A percentile compares a stretch with the other conserved stretches of the same genome.
phyloP scores from a whole-genome alignment of 306 rosid species.

The Aeschynomene evenia region DNA sequence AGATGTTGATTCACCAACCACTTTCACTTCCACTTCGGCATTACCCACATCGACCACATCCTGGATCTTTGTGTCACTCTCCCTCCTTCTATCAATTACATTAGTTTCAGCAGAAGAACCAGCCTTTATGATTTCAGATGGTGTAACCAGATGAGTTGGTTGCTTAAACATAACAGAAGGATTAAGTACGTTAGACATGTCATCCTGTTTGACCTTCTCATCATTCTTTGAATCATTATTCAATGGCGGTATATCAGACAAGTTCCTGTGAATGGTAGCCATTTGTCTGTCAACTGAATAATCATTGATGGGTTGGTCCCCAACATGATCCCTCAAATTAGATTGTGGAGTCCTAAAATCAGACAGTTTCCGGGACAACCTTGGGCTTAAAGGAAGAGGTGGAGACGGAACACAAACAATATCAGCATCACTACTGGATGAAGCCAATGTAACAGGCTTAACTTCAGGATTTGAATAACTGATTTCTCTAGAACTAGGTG shows the following conservation, averaged over 20 bases:
- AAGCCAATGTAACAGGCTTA: slow-evolving; percentile 52
- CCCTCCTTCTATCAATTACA: slow-evolving; percentile 60
- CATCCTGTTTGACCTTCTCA: slow-evolving; percentile 65
- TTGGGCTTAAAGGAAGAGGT: slow-evolving; percentile 85
- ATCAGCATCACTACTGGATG: slow-evolving; percentile 64
- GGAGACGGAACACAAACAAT: slow-evolving; percentile 62
- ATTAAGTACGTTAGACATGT: slow-evolving; percentile 59
- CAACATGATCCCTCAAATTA: slow-evolving; percentile 57
- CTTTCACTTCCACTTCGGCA: slow-evolving; percentile 84
- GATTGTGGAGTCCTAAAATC: slow-evolving; percentile 71
- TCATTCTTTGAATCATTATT: slow-evolving; percentile 57
- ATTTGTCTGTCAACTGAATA: slow-evolving; percentile 74
- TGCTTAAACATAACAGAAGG: slow-evolving; percentile 65
- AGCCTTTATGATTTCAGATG: slow-evolving; percentile 75
- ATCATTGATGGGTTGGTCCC: slow-evolving; percentile 62
- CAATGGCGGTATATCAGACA: slow-evolving; percentile 53
- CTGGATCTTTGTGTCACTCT: slow-evolving; percentile 65
- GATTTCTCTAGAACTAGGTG: slow-evolving; percentile 44
- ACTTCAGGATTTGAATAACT: slow-evolving; percentile 55
- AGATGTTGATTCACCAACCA: slow-evolving; percentile 73
- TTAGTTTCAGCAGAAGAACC: slow-evolving; percentile 73
- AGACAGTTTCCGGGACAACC: slow-evolving; percentile 75
- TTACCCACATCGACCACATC: slow-evolving; percentile 64
- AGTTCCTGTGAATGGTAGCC: slow-evolving; percentile 53
- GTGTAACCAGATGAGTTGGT: slow-evolving; percentile 93